Conservation (phyloP, 164 flowering plant species). For the Piper betle region DNA sequence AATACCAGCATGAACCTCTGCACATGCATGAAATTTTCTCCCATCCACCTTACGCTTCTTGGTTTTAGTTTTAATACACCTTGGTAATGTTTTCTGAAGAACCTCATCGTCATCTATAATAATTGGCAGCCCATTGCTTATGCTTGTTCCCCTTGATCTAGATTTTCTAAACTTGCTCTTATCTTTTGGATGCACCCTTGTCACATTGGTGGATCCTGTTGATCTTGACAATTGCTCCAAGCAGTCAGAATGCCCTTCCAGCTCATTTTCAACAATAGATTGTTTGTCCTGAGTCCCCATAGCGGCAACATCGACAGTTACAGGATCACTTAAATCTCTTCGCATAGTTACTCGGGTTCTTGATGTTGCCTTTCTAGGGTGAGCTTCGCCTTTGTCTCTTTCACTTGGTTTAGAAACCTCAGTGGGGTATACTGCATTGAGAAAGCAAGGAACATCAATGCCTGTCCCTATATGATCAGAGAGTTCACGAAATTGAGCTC, state of each 20-base stretch:
- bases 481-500: background rate
- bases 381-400: background rate
- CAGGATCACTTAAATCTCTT: too few relatives aligned
- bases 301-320: background rate
- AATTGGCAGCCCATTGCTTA: background rate
- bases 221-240: background rate
- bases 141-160: background rate
- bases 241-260: background rate
- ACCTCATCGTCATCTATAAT: background rate
- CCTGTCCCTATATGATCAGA: background rate
- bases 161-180: too few relatives aligned
- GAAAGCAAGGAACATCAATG: background rate
- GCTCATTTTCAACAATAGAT: background rate
- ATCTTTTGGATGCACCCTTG: background rate
- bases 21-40: background rate
- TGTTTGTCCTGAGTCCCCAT: background rate
- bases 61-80: background rate
- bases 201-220: background rate
- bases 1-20: too few relatives aligned
- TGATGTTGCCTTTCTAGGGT: conserved; percentile 24
- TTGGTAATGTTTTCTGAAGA: background rate
- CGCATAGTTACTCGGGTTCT: too few relatives aligned
- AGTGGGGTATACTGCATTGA: background rate
- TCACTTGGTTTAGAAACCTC: background rate
- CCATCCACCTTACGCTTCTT: background rate